A percentile compares a stretch with the other conserved stretches of the same genome.
Conservation (phyloP, 176 grass and related monocot genomes). For the Raddia distichophylla region DNA sequence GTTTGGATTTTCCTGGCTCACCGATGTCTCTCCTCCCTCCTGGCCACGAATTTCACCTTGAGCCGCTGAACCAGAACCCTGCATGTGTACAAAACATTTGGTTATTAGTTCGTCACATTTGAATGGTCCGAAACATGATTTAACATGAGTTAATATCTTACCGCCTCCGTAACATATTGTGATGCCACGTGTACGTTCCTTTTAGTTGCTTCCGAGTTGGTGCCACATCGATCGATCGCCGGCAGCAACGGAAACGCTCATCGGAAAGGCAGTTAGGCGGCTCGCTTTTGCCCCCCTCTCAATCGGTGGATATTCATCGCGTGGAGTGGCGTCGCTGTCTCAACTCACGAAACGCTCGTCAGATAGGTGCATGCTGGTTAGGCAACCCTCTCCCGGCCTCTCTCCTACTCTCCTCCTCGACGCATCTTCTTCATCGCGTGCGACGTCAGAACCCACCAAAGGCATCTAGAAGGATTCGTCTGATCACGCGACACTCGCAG, state of each 20-base stretch:
- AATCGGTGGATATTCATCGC: background rate
- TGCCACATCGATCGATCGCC: constrained; percentile 7
- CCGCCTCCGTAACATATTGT: no score
- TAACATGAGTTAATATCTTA: no score
- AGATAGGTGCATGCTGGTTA: background rate
- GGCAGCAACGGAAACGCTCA: background rate
- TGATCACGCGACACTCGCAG: background rate
- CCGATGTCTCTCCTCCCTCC: no score
- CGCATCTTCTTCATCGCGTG: background rate
- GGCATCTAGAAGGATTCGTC: constrained; percentile 46
- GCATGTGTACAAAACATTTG: no score
- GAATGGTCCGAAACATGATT: no score
- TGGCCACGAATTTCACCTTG: no score
- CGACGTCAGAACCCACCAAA: constrained; percentile 12
- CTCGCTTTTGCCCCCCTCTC: background rate
- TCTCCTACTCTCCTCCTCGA: background rate
- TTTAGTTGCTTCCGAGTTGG: constrained; percentile 6
- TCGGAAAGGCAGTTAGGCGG: background rate
- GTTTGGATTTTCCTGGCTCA: no score
- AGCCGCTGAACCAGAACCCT: no score
- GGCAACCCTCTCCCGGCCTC: background rate
- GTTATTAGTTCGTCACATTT: no score
- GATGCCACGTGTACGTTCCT: no score
- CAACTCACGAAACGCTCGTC: background rate
- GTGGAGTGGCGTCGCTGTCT: constrained; percentile 2